Percentiles rank a stretch among this genome's conserved stretches.
phyloP scores from a whole-genome alignment of 345 rosid species.

The Rhodamnia argentea region DNA sequence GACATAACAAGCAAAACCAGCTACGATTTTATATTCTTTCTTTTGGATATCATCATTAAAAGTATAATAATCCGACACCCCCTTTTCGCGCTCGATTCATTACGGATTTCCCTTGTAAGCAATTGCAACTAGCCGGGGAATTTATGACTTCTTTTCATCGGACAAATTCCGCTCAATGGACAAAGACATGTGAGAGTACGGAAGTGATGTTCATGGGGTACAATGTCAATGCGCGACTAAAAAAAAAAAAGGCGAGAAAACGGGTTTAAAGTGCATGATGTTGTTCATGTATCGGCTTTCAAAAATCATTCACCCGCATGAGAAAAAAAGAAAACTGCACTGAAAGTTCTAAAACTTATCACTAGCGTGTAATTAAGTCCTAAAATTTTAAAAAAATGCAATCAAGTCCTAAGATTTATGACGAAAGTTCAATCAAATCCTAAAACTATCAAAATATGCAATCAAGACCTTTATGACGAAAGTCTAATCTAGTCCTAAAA shows the following conservation, averaged over 20 bases:
- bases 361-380: too few relatives aligned
- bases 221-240: not conserved
- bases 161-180: not conserved
- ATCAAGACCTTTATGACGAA: too few relatives aligned
- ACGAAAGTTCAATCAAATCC: too few relatives aligned
- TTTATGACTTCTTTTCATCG: not conserved
- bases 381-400: too few relatives aligned
- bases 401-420: too few relatives aligned
- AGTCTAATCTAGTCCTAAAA: too few relatives aligned
- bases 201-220: not conserved
- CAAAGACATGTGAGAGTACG: not conserved
- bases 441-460: too few relatives aligned
- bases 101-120: not conserved
- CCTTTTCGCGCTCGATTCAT: not conserved
- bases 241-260: not conserved
- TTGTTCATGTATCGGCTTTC: not conserved
- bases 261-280: not conserved
- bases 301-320: too few relatives aligned
- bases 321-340: too few relatives aligned
- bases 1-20: not conserved
- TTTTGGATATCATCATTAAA: not conserved
- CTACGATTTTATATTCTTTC: not conserved
- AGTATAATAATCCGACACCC: not conserved
- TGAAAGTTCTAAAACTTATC: too few relatives aligned
- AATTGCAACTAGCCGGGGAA: not conserved